Evolutionary conservation across 2,329 filamentous ascomycete species (phyloP), one percentile per base, ranked within the genome.

Genomic region (Neobulgaria alba): DNA sequence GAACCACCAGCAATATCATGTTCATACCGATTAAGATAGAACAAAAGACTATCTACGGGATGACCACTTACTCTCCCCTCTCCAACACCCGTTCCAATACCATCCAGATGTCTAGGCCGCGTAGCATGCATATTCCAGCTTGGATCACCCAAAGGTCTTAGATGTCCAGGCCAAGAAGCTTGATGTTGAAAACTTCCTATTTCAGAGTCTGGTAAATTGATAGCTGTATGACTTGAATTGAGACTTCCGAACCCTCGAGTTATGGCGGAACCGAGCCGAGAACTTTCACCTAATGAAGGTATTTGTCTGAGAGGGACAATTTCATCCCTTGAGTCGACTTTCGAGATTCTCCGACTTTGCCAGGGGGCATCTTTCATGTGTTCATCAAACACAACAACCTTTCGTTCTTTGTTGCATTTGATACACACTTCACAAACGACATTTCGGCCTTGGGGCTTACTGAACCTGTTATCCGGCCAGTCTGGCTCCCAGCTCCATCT

Each of bases 401-500:
- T 42, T 29, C 49, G 16, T 37, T 52, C 49, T 10, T 50, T 44
- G 33, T 49, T 29, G 26, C 48, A 49, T 18, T 46, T 52, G 17
- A 42, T 42, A 21, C 48, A 50, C 15, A 49, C 42, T 26, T 49
- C 50, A 21, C 48, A 52, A 9, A 52, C 32, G 7, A 43, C 36
- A n/a, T 36, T 43, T 4, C 18, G 5, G 29, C 33, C 33, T 12
- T 16, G 15, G 7, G 8, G 19, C 10, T 32, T 21, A 12, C 29
- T 14, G 12, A 26, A 26, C 20, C 39, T 36, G 10, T 33, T 30
- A 29, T 37, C 35, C 3, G 39, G 39, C 33, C 34, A 37, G 8
- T 15, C 14, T 15, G 36, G 29, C 38, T 53, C 48, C 50, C 50
- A 53, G 33, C 50, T 53, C 50, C 50, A 53, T 26, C 50, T 23